Conservation (phyloP, 1,284 basidiomycete genomes). For the Athelia psychrophila region DNA sequence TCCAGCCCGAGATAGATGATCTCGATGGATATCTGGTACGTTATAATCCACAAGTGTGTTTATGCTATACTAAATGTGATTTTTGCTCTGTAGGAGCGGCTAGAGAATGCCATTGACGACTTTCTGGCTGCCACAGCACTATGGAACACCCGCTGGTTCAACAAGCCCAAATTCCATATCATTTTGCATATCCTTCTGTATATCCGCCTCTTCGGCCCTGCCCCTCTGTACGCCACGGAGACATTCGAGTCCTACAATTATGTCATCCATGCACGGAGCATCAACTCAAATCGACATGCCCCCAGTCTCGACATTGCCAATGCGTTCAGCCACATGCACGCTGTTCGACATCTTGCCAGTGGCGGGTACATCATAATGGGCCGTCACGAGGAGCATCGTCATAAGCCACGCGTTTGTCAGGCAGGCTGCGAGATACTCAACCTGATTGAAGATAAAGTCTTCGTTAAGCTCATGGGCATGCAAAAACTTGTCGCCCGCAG, state of each 20-base stretch:
- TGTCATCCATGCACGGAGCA: slow-evolving; percentile 8
- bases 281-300: slow-evolving; percentile 13
- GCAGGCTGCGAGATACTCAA: background rate
- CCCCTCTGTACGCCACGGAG: slow-evolving; percentile 14
- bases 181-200: slow-evolving; percentile 12
- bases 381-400: background rate
- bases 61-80: background rate
- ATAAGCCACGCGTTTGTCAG: background rate
- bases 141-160: slow-evolving; percentile 16
- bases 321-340: background rate
- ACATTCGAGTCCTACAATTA: slow-evolving; percentile 15
- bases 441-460: background rate
- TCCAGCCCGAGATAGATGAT: slow-evolving; percentile 24
- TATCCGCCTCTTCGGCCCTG: slow-evolving; percentile 14
- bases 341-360: background rate
- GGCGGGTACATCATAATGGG: background rate
- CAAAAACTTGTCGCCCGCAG: background rate
- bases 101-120: slow-evolving; percentile 7
- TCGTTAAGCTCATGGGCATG: background rate
- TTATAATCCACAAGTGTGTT: background rate
- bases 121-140: slow-evolving; percentile 9
- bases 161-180: slow-evolving; percentile 22
- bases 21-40: slow-evolving; percentile 15
- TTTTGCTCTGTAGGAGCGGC: background rate
- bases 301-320: slow-evolving; percentile 8